Evolutionary conservation across 2,329 filamentous ascomycete genomes (phyloP), one percentile per base, ranked within the genome.

Genomic region (Ophiostoma quercus): DNA sequence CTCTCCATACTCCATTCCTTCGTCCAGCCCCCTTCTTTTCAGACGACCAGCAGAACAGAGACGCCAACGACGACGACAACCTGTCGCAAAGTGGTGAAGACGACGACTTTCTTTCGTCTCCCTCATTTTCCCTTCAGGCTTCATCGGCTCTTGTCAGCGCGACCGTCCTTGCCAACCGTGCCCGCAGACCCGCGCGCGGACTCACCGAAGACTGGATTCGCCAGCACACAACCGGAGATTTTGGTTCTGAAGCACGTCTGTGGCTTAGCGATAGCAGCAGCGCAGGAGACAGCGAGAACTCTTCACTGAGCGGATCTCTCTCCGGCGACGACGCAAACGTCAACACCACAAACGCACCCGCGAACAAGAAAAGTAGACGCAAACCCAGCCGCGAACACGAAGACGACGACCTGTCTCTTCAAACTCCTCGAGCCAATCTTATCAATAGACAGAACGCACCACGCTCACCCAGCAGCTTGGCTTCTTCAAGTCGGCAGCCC

Each of bases 161-260:
- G 32, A 85, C 86, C 9, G 86, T 89, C 32, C 84, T 90, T 72
- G 86, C 85, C 66, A 89, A 89, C 75, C 84, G 87, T 73, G 87
- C 83, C 67, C 80, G 87, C 76, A 81, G 88, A 77, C 82, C 85
- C 70, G 81, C 83, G 19, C 82, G 83, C 73, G 88, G 89, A 71
- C 84, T 94, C 69, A 92, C 90, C 0, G 90, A 94, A 78, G 90
- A 93, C 81, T 94, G 92, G 92, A 92, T 95, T 74, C 90, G 91
- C 72, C 90, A 92, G 72, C 92, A 94, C 76, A 88, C 92, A n/a
- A 85, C 89, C n/a, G 85, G 86, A 73, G 87, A 90, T 74, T 84
- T 84, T 73, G 85, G 88, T 74, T 86, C 85, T 41, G 91, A 95
- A 77, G 87, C 87, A 74, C 88, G 87, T 72, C 90, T 92, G 79